Evolutionary conservation across 2,329 filamentous ascomycete genomes (phyloP), one percentile per base, ranked within the genome.

Genomic region (Akanthomyces lecanii): DNA sequence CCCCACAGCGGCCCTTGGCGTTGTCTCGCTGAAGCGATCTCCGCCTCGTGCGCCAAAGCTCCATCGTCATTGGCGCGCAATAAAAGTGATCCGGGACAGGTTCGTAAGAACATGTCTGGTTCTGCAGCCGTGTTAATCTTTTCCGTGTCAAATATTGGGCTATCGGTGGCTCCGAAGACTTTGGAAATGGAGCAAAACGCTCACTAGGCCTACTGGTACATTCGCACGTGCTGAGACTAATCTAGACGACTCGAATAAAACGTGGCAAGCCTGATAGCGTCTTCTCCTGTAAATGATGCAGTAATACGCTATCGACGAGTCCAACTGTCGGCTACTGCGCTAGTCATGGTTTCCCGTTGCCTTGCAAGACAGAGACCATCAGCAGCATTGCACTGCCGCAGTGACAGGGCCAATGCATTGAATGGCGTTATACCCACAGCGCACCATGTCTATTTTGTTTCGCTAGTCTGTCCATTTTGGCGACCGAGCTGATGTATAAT

Each of bases 21-120:
- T 33, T 21, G 44, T 50, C 25, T 53, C 48, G 25, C 4, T 28
- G 25, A 47, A 45, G 50, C 30, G 38, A 61, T 54, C 58, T 28
- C 28, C 42, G 58, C 58, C 58, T 61, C 58, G 58, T 61, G 58
- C 38, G 21, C 30, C 58, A n/a, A 47, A 38, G n/a, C 40, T 23
- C 6, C 7, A 42, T 21, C 28, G 5, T 47, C 58, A 61, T 61
- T 61, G 58, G 58, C 25, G 48, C 57, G 45, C 28, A 30, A 21
- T 18, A 21, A 10, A 38, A 51, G 47, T 12, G 5, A 45, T 16
- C 1, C 33, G 12, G 12, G 21, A 16, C 6, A 6, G 25, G 54
- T 47, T 18, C 42, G n/a, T 36, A n/a, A 36, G 40, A 14, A 55
- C 12, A 6, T 23, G 40, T 30, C 38, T 44, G 52, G 23, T 16